phyloP scores from a whole-genome alignment of 805 yeast genomes.

The Pichia heedii region DNA sequence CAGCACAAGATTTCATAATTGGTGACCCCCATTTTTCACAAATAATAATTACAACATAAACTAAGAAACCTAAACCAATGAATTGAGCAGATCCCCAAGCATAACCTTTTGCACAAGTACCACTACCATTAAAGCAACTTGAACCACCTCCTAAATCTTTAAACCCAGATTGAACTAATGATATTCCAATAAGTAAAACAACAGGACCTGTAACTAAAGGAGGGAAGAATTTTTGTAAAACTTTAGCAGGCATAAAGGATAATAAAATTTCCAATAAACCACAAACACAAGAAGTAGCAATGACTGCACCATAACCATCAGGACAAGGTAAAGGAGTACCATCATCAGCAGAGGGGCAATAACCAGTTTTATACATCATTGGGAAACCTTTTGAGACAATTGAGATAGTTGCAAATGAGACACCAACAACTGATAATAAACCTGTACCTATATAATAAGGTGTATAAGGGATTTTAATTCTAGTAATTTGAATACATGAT shows the following conservation, averaged over 20 bases:
- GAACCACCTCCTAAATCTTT: conserved; percentile 86
- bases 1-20: conserved; percentile 90
- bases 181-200: conserved; percentile 72
- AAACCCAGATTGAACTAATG: conserved; percentile 63
- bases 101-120: conserved; percentile 41
- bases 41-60: conserved; percentile 61
- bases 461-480: conserved; percentile 68
- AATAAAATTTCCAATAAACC: conserved; percentile 63
- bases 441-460: conserved; percentile 83
- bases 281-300: conserved; percentile 75
- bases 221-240: conserved; percentile 70
- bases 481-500: conserved; percentile 67
- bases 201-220: conserved; percentile 93
- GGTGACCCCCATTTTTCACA: conserved; percentile 90
- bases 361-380: conserved; percentile 66
- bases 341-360: conserved; percentile 51
- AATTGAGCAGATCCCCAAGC: conserved; percentile 82
- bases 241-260: conserved; percentile 69
- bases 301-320: conserved; percentile 79
- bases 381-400: conserved; percentile 72
- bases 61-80: conserved; percentile 81
- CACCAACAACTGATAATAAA: conserved; percentile 80
- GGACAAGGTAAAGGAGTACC: conserved; percentile 75
- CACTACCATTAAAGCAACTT: conserved; percentile 38
- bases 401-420: conserved; percentile 81